phyloP scores from a whole-genome alignment of 768 basidiomycete species.

The Psilocybe subaeruginosa region DNA sequence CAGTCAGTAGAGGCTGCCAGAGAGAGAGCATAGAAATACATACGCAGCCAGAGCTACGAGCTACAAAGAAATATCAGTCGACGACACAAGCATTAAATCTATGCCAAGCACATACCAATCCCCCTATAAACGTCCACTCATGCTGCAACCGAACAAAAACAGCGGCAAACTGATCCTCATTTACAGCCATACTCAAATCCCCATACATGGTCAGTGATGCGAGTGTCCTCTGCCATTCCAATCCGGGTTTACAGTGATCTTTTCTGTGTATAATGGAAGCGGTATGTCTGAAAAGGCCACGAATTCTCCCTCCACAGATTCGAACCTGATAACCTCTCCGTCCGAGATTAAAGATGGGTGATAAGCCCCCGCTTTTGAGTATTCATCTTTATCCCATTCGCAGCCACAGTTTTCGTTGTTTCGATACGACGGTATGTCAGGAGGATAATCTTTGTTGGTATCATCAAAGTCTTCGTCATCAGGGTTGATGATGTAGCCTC shows the following conservation, averaged over 20 bases:
- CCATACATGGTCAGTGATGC: constrained; percentile 46
- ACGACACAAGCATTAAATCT: background rate
- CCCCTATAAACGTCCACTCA: constrained; percentile 73
- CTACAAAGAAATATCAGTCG: constrained; percentile 28
- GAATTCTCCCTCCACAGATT: background rate
- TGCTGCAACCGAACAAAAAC: constrained; percentile 49
- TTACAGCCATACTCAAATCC: constrained; percentile 50
- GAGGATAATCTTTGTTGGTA: background rate
- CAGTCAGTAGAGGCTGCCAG: constrained; percentile 1
- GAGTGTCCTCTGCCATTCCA: background rate
- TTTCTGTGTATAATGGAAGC: constrained; percentile 48
- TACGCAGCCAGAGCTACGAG: constrained; percentile 65
- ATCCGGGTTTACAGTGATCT: constrained; percentile 6
- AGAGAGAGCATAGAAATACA: constrained; percentile 17
- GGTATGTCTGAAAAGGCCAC: constrained; percentile 24
- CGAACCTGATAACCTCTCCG: background rate
- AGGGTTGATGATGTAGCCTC: constrained; percentile 42
- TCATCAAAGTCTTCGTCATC: constrained; percentile 36
- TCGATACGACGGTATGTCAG: constrained; percentile 2
- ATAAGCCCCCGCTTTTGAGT: background rate
- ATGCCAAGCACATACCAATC: constrained; percentile 44
- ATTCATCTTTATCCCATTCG: background rate
- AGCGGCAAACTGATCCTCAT: constrained; percentile 53
- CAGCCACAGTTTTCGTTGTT: background rate
- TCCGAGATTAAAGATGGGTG: background rate